Conservation (phyloP, 208 protist genomes). For the Leishmania major region DNA sequence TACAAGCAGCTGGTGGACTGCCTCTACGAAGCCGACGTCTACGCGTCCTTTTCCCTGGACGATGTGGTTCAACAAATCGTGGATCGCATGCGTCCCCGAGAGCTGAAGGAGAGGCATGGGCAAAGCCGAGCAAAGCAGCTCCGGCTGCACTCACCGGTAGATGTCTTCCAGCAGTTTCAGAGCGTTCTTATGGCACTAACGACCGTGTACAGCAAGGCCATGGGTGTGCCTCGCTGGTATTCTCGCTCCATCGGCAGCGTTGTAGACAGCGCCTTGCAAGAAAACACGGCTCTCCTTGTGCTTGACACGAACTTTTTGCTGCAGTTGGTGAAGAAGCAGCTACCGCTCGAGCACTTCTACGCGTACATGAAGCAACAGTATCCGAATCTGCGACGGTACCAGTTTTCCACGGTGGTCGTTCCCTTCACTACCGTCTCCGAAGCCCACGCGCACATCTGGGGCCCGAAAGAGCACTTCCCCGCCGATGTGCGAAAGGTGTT, state of each 20-base stretch:
- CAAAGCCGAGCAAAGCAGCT: slow-evolving; percentile 37
- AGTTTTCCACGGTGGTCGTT: slow-evolving; percentile 47
- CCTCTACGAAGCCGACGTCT: slow-evolving; percentile 68
- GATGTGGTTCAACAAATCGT: slow-evolving; percentile 65
- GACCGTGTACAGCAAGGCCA: slow-evolving; percentile 45
- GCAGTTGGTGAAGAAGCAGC: slow-evolving; percentile 74
- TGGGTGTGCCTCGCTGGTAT: slow-evolving; percentile 55
- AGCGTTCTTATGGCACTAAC: slow-evolving; percentile 51
- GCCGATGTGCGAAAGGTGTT: slow-evolving; percentile 50
- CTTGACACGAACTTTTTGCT: slow-evolving; percentile 89
- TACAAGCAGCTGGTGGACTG: slow-evolving; percentile 61
- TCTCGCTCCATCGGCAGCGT: slow-evolving; percentile 41
- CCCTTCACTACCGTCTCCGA: slow-evolving; percentile 83
- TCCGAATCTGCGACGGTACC: slow-evolving; percentile 37
- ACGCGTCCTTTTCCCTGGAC: slow-evolving; percentile 48
- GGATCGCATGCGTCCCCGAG: slow-evolving; percentile 51
- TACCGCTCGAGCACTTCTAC: slow-evolving; percentile 76
- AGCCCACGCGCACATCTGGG: slow-evolving; percentile 70
- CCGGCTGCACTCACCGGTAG: slow-evolving; percentile 47
- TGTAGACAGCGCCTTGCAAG: slow-evolving; percentile 38
- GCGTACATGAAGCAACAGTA: slow-evolving; percentile 55
- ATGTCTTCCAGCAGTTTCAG: slow-evolving; percentile 56
- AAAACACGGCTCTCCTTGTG: slow-evolving; percentile 49
- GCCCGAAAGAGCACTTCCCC: slow-evolving; percentile 32
- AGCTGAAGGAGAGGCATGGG: background rate